These are phyloP conservation scores for Leishmania aethiopica DNA, from an alignment of 208 protist species.

Conservation along the genomic window DNA sequence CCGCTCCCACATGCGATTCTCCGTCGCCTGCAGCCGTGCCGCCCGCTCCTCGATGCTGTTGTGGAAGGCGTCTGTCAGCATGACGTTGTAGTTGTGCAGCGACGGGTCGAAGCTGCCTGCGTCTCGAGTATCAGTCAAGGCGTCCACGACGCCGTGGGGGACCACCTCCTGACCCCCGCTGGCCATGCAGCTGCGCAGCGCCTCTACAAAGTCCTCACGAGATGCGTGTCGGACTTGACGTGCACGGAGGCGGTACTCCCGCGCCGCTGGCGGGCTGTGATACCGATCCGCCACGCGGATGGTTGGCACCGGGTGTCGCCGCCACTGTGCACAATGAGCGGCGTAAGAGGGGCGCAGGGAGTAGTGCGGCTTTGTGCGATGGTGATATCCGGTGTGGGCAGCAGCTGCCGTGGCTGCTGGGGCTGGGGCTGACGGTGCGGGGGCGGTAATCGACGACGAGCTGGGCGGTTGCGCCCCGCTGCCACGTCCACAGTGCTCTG, in stretches of 20 bases:
- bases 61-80: slow-evolving; percentile 26
- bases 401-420: neutral
- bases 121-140: slow-evolving; percentile 10
- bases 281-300: slow-evolving; percentile 9
- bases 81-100: slow-evolving; percentile 35
- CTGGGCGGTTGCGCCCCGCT: neutral
- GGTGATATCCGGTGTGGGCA: slow-evolving; percentile 1
- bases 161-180: slow-evolving; percentile 7
- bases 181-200: slow-evolving; percentile 11
- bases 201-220: slow-evolving; percentile 13
- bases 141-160: slow-evolving; percentile 9
- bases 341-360: slow-evolving; percentile 29
- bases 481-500: neutral
- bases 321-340: neutral
- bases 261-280: neutral
- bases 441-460: neutral
- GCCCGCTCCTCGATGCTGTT: slow-evolving; percentile 19
- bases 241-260: slow-evolving; percentile 7
- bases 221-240: neutral
- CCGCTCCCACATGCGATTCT: slow-evolving; percentile 34
- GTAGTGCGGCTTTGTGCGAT: slow-evolving; percentile 29
- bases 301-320: slow-evolving; percentile 3
- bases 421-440: neutral
- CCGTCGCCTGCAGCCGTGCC: slow-evolving; percentile 24
- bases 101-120: neutral